Percentiles rank a stretch among this genome's conserved stretches.
Conservation (phyloP, 2,329 filamentous ascomycete genomes). For the Fusarium hostae region DNA sequence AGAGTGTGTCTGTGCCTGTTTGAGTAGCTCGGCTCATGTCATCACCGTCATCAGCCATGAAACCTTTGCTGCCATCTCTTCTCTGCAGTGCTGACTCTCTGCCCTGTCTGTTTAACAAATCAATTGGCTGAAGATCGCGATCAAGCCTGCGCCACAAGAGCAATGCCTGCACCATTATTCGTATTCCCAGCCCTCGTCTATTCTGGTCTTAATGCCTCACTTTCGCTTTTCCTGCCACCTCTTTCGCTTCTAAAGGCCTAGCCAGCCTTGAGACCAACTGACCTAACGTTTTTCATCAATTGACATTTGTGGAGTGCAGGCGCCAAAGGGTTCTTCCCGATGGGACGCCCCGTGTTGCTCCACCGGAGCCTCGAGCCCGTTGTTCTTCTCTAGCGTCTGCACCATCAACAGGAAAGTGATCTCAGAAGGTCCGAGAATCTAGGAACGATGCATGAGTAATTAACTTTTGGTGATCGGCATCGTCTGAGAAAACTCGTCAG, state of each 20-base stretch:
- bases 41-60: slow-evolving; percentile 14
- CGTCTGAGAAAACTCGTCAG: slow-evolving; percentile 3
- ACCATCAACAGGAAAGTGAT: slow-evolving; percentile 24
- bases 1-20: neutral
- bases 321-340: slow-evolving; percentile 45
- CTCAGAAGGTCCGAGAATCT: slow-evolving; percentile 4
- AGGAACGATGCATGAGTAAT: slow-evolving; percentile 23
- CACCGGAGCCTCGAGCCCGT: slow-evolving; percentile 36
- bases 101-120: slow-evolving; percentile 1
- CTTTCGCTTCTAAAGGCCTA: slow-evolving; percentile 13
- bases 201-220: slow-evolving; percentile 20
- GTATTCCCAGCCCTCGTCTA: slow-evolving; percentile 23
- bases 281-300: slow-evolving; percentile 18
- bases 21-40: slow-evolving; percentile 22
- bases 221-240: slow-evolving; percentile 30
- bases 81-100: slow-evolving; percentile 1
- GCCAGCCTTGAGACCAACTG: slow-evolving; percentile 19
- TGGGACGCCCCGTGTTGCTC: slow-evolving; percentile 42
- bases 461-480: slow-evolving; percentile 24
- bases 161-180: slow-evolving; percentile 7
- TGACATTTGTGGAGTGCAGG: slow-evolving; percentile 42
- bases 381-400: slow-evolving; percentile 29
- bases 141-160: slow-evolving; percentile 25
- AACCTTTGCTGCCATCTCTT: slow-evolving; percentile 3
- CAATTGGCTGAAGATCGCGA: slow-evolving; percentile 20